Evolutionary conservation across 768 basidiomycete species (phyloP).

Genomic region (Russula dissimulans): DNA sequence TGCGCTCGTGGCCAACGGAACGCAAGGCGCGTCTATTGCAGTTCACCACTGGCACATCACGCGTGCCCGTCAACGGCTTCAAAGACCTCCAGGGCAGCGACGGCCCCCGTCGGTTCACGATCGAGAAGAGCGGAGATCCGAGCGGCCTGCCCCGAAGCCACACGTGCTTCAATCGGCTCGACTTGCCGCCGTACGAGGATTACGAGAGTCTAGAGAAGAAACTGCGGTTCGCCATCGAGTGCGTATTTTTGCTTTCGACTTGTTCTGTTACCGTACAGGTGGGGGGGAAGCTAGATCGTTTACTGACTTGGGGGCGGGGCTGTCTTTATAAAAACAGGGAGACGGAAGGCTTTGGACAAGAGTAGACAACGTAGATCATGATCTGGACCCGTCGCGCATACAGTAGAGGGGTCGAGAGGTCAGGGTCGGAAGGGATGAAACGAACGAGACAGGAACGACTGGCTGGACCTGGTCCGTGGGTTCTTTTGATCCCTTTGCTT

Average conservation of each 20-base stretch:
- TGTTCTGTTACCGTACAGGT: too few relatives aligned
- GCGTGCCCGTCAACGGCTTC: conserved; percentile 87
- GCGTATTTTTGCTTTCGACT: conserved; percentile 24
- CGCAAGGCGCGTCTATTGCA: conserved; percentile 79
- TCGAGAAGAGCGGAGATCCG: conserved; percentile 90
- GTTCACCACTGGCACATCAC: conserved; percentile 82
- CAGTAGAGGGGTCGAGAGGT: background rate
- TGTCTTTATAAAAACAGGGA: conserved; percentile 36
- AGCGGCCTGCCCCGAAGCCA: conserved; percentile 82
- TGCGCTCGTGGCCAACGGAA: conserved; percentile 85
- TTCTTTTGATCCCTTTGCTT: background rate
- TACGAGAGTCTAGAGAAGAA: conserved; percentile 83
- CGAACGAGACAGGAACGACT: background rate
- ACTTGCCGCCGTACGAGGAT: conserved; percentile 83
- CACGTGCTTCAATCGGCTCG: conserved; percentile 88
- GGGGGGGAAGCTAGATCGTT: too few relatives aligned
- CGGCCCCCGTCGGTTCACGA: conserved; percentile 86
- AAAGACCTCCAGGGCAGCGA: conserved; percentile 92
- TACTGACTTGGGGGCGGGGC: background rate
- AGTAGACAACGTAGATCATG: conserved; percentile 12
- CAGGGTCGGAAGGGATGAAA: too few relatives aligned
- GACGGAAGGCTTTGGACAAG: conserved; percentile 61
- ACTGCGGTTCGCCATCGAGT: conserved; percentile 78
- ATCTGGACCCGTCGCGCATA: background rate
- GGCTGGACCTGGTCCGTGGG: conserved; percentile 2